Percentiles rank a stretch among this genome's conserved stretches.
phyloP scores from a whole-genome alignment of 2,329 filamentous ascomycete species.

The Neophaeococcomyces aloes region DNA sequence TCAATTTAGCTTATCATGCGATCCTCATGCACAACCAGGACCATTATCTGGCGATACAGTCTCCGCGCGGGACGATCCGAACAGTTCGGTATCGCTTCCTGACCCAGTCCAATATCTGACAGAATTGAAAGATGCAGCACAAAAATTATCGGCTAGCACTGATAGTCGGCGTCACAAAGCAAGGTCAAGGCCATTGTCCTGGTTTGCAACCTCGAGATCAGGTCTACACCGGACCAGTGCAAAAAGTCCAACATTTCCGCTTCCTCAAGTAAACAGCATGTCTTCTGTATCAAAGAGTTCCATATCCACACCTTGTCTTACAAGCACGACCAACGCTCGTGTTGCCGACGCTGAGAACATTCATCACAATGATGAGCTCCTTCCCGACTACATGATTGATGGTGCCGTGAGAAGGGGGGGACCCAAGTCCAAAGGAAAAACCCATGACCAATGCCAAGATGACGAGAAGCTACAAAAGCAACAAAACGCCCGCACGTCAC shows the following conservation, averaged over 20 bases:
- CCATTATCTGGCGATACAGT: slow-evolving; percentile 8
- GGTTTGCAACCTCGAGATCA: slow-evolving; percentile 14
- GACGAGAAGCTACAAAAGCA: too few relatives aligned
- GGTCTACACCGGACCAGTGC: slow-evolving; percentile 2
- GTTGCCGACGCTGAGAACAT: slow-evolving; percentile 20
- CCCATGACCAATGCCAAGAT: too few relatives aligned
- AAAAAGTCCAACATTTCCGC: slow-evolving; percentile 14
- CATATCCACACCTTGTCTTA: slow-evolving; percentile 21
- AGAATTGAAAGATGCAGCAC: background rate
- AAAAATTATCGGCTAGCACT: background rate
- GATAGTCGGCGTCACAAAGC: background rate
- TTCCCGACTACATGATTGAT: slow-evolving; percentile 2
- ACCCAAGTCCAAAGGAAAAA: background rate
- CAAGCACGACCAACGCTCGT: slow-evolving; percentile 20
- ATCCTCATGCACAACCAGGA: slow-evolving; percentile 16
- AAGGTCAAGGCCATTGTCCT: slow-evolving; percentile 15
- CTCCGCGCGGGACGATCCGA: background rate
- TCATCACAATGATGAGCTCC: slow-evolving; percentile 14
- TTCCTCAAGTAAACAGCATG: slow-evolving; percentile 16
- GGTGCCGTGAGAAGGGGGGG: background rate
- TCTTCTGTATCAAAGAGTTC: slow-evolving; percentile 19
- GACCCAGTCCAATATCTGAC: background rate
- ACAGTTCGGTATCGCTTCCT: slow-evolving; percentile 11
- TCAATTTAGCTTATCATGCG: slow-evolving; percentile 17
- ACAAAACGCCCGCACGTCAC: background rate